phyloP scores from a whole-genome alignment of 192 early-diverging fungal genomes.

The Rhizophlyctis rosea region DNA sequence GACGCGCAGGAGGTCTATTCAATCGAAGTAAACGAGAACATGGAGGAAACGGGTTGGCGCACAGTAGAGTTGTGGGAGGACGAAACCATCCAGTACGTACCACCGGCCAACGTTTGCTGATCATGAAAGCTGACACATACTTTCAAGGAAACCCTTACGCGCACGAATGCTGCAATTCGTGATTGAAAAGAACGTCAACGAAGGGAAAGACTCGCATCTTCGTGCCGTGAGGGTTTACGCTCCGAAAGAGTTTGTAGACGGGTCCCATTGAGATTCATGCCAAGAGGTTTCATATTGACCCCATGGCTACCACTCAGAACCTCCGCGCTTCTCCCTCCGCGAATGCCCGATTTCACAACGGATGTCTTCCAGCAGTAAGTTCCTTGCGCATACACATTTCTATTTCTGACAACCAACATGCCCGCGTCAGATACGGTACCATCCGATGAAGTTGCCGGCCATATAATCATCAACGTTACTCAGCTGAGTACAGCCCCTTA shows the following conservation, averaged over 20 bases:
- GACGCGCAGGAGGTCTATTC: constrained; percentile 58
- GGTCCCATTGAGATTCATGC: background rate
- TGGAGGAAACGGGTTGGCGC: constrained; percentile 67
- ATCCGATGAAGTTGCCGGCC: background rate
- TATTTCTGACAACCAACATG: background rate
- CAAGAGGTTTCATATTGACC: background rate
- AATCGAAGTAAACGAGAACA: constrained; percentile 46
- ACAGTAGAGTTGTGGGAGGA: constrained; percentile 55
- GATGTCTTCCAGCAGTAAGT: background rate
- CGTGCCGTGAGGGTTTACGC: constrained; percentile 68
- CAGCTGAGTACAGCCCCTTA: too few species aligned
- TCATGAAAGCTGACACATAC: background rate
- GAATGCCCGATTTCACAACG: background rate
- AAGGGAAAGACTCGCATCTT: constrained; percentile 82
- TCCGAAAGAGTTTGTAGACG: constrained; percentile 48
- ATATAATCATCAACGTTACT: background rate
- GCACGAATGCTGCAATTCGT: constrained; percentile 68
- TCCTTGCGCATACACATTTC: background rate
- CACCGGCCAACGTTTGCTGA: background rate
- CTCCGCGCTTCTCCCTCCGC: background rate
- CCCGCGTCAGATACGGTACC: background rate
- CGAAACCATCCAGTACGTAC: constrained; percentile 13
- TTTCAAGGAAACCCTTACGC: constrained; percentile 45
- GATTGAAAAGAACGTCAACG: constrained; percentile 69
- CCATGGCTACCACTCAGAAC: background rate